Evolutionary conservation across 2,329 filamentous ascomycete genomes (phyloP).

Genomic region (Trichoderma gracile): DNA sequence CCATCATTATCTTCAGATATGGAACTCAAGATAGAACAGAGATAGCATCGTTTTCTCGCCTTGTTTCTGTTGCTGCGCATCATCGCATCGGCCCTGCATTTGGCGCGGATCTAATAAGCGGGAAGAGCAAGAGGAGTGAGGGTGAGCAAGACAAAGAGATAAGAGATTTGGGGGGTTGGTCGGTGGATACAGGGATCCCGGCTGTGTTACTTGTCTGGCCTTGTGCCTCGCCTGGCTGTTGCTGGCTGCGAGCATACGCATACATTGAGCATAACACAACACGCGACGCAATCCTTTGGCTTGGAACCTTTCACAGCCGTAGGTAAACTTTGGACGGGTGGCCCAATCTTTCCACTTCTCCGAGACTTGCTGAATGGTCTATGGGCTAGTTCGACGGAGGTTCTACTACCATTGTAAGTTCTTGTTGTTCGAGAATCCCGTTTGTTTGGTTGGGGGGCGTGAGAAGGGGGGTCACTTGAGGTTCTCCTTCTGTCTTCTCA

Average conservation of each 20-base stretch:
- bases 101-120: slow-evolving; percentile 5
- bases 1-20: too few relatives aligned
- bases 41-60: neutral
- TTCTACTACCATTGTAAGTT: slow-evolving; percentile 9
- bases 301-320: too few relatives aligned
- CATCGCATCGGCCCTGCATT: neutral
- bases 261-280: too few relatives aligned
- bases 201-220: neutral
- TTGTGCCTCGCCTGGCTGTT: too few relatives aligned
- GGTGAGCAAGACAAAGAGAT: slow-evolving; percentile 2
- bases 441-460: neutral
- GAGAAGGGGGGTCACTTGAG: neutral
- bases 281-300: too few relatives aligned
- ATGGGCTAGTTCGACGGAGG: neutral
- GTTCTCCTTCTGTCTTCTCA: too few relatives aligned
- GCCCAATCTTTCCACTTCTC: slow-evolving; percentile 24
- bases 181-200: slow-evolving; percentile 5
- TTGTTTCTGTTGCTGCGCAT: neutral
- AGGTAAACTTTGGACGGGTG: neutral
- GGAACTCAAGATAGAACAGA: neutral
- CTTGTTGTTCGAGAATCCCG: neutral
- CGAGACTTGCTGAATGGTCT: slow-evolving; percentile 1
- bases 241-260: too few relatives aligned
- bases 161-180: slow-evolving; percentile 23
- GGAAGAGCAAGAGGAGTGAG: neutral